phyloP scores from a whole-genome alignment of 768 basidiomycete genomes.

The Cystofilobasidium capitatum region DNA sequence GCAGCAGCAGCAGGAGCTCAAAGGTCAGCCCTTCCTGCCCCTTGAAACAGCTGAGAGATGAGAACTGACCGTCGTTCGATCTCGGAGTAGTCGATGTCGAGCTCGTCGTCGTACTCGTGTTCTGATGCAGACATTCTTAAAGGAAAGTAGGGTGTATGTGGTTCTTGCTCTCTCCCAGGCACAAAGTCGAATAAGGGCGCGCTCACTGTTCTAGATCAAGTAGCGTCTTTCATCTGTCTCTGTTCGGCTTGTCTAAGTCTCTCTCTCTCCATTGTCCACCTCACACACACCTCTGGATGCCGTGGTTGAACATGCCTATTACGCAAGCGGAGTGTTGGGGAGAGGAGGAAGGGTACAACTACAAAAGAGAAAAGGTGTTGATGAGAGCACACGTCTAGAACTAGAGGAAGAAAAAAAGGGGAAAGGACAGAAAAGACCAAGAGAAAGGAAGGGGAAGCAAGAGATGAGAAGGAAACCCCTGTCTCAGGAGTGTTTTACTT shows the following conservation, averaged over 20 bases:
- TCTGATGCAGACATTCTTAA: constrained; percentile 22
- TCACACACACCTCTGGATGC: no score
- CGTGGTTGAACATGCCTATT: constrained; percentile 4
- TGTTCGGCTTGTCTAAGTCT: no score
- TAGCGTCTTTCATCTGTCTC: no score
- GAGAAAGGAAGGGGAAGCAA: not conserved
- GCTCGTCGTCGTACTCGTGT: constrained; percentile 41
- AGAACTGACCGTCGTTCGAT: constrained; percentile 71
- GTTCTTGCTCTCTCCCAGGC: no score
- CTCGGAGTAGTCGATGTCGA: constrained; percentile 75
- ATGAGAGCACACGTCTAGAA: not conserved
- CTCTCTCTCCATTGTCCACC: no score
- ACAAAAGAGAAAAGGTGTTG: not conserved
- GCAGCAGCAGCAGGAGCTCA: no score
- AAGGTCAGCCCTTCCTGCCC: constrained; percentile 4
- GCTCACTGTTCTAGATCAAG: no score
- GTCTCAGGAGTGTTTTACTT: not conserved
- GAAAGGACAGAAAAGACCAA: no score
- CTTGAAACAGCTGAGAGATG: not conserved
- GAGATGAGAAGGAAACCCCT: not conserved
- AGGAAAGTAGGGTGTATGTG: not conserved
- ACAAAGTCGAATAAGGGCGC: no score
- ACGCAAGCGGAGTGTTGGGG: not conserved
- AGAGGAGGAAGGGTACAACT: not conserved
- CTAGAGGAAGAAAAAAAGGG: not conserved